Evolutionary conservation across 306 rosid genomes (phyloP).

Genomic region (Calophaca sinica): DNA sequence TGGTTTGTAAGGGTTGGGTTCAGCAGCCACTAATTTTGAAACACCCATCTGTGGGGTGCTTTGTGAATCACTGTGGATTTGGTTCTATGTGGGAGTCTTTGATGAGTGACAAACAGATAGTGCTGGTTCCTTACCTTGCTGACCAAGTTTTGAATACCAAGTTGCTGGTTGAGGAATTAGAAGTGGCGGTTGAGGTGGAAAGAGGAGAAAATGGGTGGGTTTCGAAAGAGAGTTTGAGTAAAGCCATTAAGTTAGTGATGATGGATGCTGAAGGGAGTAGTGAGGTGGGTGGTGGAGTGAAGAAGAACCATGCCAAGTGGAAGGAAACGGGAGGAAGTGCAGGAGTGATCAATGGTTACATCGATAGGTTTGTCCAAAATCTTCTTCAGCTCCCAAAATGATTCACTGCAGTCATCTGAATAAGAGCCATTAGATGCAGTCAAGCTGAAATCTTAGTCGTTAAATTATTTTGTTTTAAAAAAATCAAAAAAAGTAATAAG

Average conservation of each 20-base stretch:
- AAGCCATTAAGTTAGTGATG: constrained; percentile 59
- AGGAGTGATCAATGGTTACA: constrained; percentile 50
- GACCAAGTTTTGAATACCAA: constrained; percentile 69
- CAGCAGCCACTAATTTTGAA: constrained; percentile 64
- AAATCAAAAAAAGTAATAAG: too few relatives aligned
- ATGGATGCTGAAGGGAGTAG: constrained; percentile 39
- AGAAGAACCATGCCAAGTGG: constrained; percentile 58
- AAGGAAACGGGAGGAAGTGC: constrained; percentile 23
- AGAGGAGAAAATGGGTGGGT: constrained; percentile 56
- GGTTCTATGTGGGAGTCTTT: constrained; percentile 81
- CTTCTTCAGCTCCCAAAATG: constrained; percentile 20
- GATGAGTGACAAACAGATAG: constrained; percentile 63
- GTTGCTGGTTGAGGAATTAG: constrained; percentile 57
- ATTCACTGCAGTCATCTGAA: too few relatives aligned
- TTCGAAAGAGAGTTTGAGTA: constrained; percentile 57
- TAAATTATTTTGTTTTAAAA: too few relatives aligned
- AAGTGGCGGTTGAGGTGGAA: constrained; percentile 60
- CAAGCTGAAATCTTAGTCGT: too few relatives aligned
- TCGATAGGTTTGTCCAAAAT: constrained; percentile 50
- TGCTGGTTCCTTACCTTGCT: constrained; percentile 55
- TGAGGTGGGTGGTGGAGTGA: constrained; percentile 52
- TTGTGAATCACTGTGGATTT: constrained; percentile 78
- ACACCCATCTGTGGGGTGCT: constrained; percentile 62
- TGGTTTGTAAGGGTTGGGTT: constrained; percentile 66
- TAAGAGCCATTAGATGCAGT: too few relatives aligned